A percentile compares a stretch with the other conserved stretches of the same genome.
These are phyloP conservation scores for Xylariales sp. DNA, from an alignment of 2,329 filamentous ascomycete genomes.

Conservation along the genomic window DNA sequence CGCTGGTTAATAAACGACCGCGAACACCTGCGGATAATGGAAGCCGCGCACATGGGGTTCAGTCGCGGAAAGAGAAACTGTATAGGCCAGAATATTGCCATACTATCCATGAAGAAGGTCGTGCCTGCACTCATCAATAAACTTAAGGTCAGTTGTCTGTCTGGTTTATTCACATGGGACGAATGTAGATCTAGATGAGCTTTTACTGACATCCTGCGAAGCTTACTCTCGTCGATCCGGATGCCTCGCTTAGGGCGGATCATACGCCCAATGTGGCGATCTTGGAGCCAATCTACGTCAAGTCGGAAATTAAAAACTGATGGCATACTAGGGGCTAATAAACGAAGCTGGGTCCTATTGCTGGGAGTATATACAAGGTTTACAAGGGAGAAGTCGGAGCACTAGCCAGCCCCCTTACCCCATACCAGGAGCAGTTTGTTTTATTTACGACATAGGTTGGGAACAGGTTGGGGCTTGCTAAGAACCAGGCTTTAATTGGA, in stretches of 20 bases:
- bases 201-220: conserved; percentile 30
- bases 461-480: too few species aligned
- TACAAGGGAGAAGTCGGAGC: too few species aligned
- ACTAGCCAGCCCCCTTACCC: too few species aligned
- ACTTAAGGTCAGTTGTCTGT: conserved; percentile 38
- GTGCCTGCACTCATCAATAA: conserved; percentile 44
- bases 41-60: conserved; percentile 45
- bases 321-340: too few species aligned
- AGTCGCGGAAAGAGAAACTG: conserved; percentile 43
- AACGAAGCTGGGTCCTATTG: too few species aligned
- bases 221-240: conserved; percentile 38
- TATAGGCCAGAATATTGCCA: conserved; percentile 43
- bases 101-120: conserved; percentile 46
- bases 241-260: conserved; percentile 37
- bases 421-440: too few species aligned
- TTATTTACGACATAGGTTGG: too few species aligned
- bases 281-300: conserved; percentile 36
- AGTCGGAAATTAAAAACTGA: conserved; percentile 28
- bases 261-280: conserved; percentile 32
- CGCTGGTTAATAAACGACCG: conserved; percentile 43
- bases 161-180: neutral
- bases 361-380: too few species aligned
- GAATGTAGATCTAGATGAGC: neutral
- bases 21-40: conserved; percentile 43
- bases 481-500: too few species aligned